Evolutionary conservation across 1,139 yeast species (phyloP).

Genomic region (Geotrichum carabidarum): DNA sequence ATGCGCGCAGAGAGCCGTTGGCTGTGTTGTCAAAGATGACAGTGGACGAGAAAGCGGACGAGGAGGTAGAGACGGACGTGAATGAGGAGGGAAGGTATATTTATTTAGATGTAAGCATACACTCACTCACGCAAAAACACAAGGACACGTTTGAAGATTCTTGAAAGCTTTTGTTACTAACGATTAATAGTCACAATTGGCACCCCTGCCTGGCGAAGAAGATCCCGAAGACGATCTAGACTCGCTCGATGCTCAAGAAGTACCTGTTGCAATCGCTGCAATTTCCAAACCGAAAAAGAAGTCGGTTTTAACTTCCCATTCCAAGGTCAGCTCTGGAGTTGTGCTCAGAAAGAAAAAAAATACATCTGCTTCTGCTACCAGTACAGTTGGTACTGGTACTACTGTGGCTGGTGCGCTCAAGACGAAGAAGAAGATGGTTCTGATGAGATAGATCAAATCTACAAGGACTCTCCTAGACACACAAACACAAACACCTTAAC

Average conservation of each 20-base stretch:
- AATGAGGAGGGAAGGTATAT: constrained; percentile 1
- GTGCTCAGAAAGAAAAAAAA: not conserved
- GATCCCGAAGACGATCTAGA: not conserved
- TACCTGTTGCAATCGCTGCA: not conserved
- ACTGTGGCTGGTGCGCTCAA: not conserved
- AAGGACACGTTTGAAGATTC: too few relatives aligned
- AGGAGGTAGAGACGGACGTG: not conserved
- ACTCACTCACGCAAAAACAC: too few relatives aligned
- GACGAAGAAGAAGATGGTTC: constrained; percentile 5
- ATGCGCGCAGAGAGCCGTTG: not conserved
- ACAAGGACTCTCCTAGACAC: not conserved
- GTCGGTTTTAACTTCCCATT: not conserved
- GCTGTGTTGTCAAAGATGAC: not conserved
- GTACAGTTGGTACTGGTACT: not conserved
- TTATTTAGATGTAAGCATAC: not conserved
- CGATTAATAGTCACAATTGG: constrained; percentile 3
- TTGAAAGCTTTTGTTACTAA: too few relatives aligned
- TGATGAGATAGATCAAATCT: constrained; percentile 2
- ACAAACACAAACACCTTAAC: too few relatives aligned
- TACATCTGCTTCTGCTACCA: not conserved
- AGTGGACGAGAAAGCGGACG: not conserved
- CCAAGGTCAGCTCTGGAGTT: not conserved
- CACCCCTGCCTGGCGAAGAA: not conserved
- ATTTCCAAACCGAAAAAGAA: not conserved
- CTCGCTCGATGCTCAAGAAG: not conserved